Base-by-base conservation (phyloP, 192 early-diverging fungal genomes). In the Backusella circina region DNA sequence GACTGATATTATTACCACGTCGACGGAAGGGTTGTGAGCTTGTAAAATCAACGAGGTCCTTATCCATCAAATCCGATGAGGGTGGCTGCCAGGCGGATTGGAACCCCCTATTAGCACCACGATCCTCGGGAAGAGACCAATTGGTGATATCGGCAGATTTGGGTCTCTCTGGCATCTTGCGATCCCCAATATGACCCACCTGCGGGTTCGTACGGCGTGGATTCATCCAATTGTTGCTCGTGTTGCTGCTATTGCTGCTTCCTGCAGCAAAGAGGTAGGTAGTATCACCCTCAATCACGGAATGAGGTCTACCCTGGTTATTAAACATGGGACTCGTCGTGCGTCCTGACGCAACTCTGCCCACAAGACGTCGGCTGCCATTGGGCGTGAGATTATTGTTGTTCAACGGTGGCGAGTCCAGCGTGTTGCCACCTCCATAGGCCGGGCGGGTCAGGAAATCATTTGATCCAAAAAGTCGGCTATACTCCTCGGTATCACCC, bases 201-300 rank as follows among this genome's bases (percentile, higher is more conserved):
- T 26, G 23, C 3, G 13, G 38, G 10, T 30, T 18, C 4, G 21
- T 70, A 47, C 69, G 69, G 32, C 69, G 69, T 31, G n/a, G 26
- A 16, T 70, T 70, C 37, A 70, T 44, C 69, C 69, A 70, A 23
- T 47, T 70, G 13, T 18, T 23, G 2, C 5, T 36, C 12, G 28
- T 21, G 7, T n/a, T 13, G 9, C n/a, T 12, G 18, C 3, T 68
- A 10, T 9, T 13, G 23, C 23, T 28, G 26, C 26, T 61, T 8
- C 54, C 23, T 28, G 23, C 65, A 26, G 50, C 69, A 32, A 66
- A 67, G 16, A 81, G 47, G 2, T 73, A 69, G 13, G 65, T 57
- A 23, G 70, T 50, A 73, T 77, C 73, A 18, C 79, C 75, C 54
- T 81, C 79, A 41, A 81, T 77, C 72, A 81, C 75, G 7, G 79